Percentiles rank a stretch among this genome's conserved stretches.
These are phyloP conservation scores for Lentinus tigrinus DNA, from an alignment of 768 basidiomycete species.

Conservation along the genomic window DNA sequence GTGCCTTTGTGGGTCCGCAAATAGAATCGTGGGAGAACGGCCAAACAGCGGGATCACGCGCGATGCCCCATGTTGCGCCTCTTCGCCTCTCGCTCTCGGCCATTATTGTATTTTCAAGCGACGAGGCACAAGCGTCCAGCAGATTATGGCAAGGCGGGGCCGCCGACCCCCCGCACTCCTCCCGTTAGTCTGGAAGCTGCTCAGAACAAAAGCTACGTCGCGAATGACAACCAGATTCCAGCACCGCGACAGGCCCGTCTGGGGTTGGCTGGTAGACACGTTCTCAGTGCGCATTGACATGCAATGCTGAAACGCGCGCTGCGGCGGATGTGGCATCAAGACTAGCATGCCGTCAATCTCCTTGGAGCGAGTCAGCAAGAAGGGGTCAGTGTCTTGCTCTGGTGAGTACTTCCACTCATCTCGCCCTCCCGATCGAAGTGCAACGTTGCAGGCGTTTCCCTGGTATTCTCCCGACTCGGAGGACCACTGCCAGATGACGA, in stretches of 20 bases:
- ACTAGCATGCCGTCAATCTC: no score
- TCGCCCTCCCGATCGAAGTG: neutral
- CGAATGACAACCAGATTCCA: neutral
- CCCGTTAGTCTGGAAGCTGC: neutral
- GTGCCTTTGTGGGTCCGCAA: slow-evolving; percentile 3
- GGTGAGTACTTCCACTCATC: no score
- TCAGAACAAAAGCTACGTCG: neutral
- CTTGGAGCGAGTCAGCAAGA: no score
- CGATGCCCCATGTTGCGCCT: neutral
- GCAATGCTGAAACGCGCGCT: neutral
- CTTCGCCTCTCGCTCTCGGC: neutral
- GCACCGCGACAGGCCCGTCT: neutral
- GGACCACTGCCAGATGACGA: neutral
- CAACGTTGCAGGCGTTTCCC: neutral
- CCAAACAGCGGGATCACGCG: neutral
- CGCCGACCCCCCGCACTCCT: neutral
- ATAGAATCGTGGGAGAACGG: neutral
- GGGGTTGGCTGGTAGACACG: neutral
- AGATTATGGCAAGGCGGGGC: neutral
- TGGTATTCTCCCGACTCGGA: no score
- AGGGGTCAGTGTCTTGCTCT: no score
- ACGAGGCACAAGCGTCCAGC: neutral
- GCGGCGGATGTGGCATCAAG: no score
- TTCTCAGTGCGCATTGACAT: neutral
- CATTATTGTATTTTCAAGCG: neutral